A percentile compares a stretch with the other conserved stretches of the same genome.
phyloP scores from a whole-genome alignment of 192 early-diverging fungal species.

The Coemansia reversa region DNA sequence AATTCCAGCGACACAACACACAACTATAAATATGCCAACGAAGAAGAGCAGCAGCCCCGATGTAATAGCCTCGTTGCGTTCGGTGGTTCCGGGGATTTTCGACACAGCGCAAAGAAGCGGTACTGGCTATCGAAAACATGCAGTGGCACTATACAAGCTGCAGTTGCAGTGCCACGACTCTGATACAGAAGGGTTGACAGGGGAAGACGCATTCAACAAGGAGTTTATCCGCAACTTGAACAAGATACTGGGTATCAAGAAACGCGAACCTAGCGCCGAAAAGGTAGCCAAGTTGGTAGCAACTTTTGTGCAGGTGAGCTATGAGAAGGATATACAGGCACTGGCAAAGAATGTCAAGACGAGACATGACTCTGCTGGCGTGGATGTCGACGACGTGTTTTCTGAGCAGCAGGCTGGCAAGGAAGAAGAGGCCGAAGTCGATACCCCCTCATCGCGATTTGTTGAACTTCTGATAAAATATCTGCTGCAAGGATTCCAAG shows the following conservation, averaged over 20 bases:
- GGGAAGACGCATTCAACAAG: constrained; percentile 69
- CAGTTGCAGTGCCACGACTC: constrained; percentile 58
- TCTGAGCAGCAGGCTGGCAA: constrained; percentile 20
- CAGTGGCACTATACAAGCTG: constrained; percentile 71
- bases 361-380: background rate
- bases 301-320: constrained; percentile 68
- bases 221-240: constrained; percentile 80
- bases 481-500: constrained; percentile 72
- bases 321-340: constrained; percentile 59
- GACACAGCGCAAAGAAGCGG: constrained; percentile 70
- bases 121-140: constrained; percentile 68
- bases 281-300: constrained; percentile 72
- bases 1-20: background rate
- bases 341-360: constrained; percentile 18
- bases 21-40: constrained; percentile 19
- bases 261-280: constrained; percentile 69
- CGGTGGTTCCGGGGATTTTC: constrained; percentile 66
- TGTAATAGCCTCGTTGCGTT: constrained; percentile 49
- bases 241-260: constrained; percentile 73
- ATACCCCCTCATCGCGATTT: constrained; percentile 68
- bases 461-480: constrained; percentile 68
- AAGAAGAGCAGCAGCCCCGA: constrained; percentile 38
- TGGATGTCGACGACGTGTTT: constrained; percentile 40
- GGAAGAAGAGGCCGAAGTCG: constrained; percentile 34
- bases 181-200: constrained; percentile 41